Base-by-base conservation (phyloP, 106 monocot species). In the Triglochin maritima region DNA sequence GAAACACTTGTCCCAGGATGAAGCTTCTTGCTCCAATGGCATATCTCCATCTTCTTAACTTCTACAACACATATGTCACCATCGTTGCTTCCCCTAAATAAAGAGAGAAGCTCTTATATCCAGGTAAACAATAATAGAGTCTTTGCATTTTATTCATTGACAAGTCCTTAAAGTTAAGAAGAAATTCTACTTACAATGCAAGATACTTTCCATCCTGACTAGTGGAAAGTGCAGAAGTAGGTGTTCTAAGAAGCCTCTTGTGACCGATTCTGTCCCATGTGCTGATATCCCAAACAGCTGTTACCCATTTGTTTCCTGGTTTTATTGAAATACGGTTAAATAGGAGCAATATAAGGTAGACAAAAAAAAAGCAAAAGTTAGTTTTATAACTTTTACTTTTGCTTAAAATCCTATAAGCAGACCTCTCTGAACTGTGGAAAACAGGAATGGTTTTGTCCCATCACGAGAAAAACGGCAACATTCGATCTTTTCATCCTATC, bases 391-490 rank as follows among this genome's bases (percentile, higher is more conserved):
- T 52, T 52, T 52, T 9, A 29, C 43, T 42, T 66, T 17, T 63
- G 6, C 8, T n/a, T 16, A 52, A 11, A 42, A 50, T 66, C 41
- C 12, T 66, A 3, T 9, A 3, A 16, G 6, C 65, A 58, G 71
- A 87, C 95, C 85, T 81, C 87, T 95, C 64, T 81, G 63, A 65
- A 83, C 71, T 50, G 95, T 90, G 71, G 83, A 87, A 80, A 90
- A 95, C 13, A 95, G 66, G 75, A 95, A 95, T 55, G 95, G 95
- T 45, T 83, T 95, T 46, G 72, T 87, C 62, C 90, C 94, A 83
- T 95, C 94, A 55, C 83, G 82, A 79, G 94, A 95, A 81, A 95
- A 95, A 50, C 94, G 77, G 72, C 94, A 95, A 66, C 90, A 95
- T 80, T 95, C 90, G 58, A 95, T 85, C 76, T 83, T 95, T 76